A percentile compares a stretch with the other conserved stretches of the same genome.
Evolutionary conservation across 495 filamentous ascomycete species (phyloP).

Genomic region (Lasiosphaeria hispida): DNA sequence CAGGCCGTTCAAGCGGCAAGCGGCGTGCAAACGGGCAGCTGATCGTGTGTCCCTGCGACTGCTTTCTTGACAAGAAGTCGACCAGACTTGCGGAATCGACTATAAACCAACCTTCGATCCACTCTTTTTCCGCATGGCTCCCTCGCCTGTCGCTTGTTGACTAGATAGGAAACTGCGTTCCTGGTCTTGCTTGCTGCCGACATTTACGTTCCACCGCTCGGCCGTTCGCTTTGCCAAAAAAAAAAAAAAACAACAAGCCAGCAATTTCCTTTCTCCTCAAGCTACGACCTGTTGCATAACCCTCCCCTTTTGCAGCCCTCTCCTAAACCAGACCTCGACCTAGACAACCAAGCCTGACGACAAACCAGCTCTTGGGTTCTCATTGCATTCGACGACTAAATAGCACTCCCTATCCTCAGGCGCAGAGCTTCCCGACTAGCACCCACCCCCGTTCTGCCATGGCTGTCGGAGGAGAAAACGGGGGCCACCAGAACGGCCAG

Average conservation of each 20-base stretch:
- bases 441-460: constrained; percentile 13
- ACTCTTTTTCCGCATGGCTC: too few relatives aligned
- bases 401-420: background rate
- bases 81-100: background rate
- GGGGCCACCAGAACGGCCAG: constrained; percentile 6
- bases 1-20: background rate
- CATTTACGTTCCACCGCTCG: too few relatives aligned
- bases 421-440: constrained; percentile 1
- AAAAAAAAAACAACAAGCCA: too few relatives aligned
- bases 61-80: background rate
- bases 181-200: too few relatives aligned
- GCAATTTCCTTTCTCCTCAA: too few relatives aligned
- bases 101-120: too few relatives aligned
- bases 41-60: constrained; percentile 7
- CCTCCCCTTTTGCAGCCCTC: too few relatives aligned
- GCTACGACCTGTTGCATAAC: too few relatives aligned
- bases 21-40: constrained; percentile 2
- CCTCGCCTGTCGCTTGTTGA: too few relatives aligned
- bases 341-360: background rate
- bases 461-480: constrained; percentile 28
- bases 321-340: background rate
- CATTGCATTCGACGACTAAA: background rate
- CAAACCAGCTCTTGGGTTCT: background rate
- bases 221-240: too few relatives aligned
- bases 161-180: too few relatives aligned